Conservation (phyloP, 129 eudicot genomes). For the Chrysanthemum lavandulifolium region DNA sequence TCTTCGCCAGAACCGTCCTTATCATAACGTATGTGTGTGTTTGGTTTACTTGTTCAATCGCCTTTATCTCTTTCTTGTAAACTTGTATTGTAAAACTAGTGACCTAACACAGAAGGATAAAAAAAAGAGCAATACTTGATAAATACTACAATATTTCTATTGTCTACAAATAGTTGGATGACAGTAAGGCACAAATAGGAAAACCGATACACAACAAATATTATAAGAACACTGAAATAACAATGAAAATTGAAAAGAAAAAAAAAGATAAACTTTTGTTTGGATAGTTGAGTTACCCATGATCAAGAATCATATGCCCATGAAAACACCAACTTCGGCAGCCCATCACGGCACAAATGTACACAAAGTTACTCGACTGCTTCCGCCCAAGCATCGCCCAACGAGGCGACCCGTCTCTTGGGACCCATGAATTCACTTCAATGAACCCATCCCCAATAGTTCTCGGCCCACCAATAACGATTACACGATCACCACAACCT, state of each 20-base stretch:
- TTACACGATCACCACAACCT: constrained; percentile 85
- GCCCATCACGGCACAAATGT: constrained; percentile 98
- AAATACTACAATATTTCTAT: too few relatives aligned
- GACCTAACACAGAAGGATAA: too few relatives aligned
- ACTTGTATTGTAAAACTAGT: too few relatives aligned
- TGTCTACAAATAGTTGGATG: too few relatives aligned
- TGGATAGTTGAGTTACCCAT: constrained; percentile 34
- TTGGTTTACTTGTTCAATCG: too few relatives aligned
- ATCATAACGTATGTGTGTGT: too few relatives aligned
- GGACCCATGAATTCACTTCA: constrained; percentile 80
- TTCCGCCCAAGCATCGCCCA: constrained; percentile 70
- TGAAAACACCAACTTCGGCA: constrained; percentile 51
- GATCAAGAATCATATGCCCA: constrained; percentile 43
- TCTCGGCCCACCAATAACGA: constrained; percentile 79
- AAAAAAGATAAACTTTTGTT: constrained; percentile 28
- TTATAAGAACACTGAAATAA: background rate
- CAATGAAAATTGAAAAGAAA: constrained; percentile 27
- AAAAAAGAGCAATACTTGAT: too few relatives aligned
- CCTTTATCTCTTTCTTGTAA: too few relatives aligned
- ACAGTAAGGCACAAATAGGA: too few relatives aligned
- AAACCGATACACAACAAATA: too few relatives aligned
- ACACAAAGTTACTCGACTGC: too few relatives aligned
- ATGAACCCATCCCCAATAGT: constrained; percentile 55
- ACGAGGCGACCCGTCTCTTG: constrained; percentile 63
- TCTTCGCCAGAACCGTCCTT: too few relatives aligned